Percentiles rank a stretch among this genome's conserved stretches.
Conservation (phyloP, 768 basidiomycete genomes). For the Coprinellus aureogranulatus region DNA sequence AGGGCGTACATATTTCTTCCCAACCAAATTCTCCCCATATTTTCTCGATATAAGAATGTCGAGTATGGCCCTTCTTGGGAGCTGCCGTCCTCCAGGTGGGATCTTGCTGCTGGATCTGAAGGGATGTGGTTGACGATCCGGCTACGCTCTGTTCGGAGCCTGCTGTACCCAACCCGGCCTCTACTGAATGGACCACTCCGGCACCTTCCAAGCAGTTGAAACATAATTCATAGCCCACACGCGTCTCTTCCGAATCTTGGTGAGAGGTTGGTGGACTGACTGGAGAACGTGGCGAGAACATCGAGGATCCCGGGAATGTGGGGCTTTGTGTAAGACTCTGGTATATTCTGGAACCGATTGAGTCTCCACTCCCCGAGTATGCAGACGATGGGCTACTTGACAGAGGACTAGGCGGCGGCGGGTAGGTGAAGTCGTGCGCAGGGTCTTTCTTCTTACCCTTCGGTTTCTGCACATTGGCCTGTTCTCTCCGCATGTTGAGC, state of each 20-base stretch:
- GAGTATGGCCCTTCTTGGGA: constrained; percentile 71
- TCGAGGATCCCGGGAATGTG: constrained; percentile 21
- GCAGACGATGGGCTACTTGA: too few relatives aligned
- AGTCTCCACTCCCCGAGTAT: too few relatives aligned
- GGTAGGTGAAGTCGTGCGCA: constrained; percentile 22
- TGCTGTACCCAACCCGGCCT: constrained; percentile 47
- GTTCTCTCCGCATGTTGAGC: constrained; percentile 83
- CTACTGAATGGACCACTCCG: constrained; percentile 76
- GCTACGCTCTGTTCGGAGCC: constrained; percentile 18
- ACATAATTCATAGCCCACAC: constrained; percentile 80
- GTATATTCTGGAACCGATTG: too few relatives aligned
- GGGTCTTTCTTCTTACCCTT: constrained; percentile 54
- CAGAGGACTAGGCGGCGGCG: constrained; percentile 27
- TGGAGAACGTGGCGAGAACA: constrained; percentile 20
- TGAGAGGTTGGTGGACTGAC: constrained; percentile 13
- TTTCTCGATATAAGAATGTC: constrained; percentile 86
- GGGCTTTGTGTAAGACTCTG: too few relatives aligned
- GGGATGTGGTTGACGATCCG: constrained; percentile 35
- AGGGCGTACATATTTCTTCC: constrained; percentile 82
- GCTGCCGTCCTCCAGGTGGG: constrained; percentile 64
- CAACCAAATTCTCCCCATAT: constrained; percentile 82
- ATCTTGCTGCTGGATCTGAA: constrained; percentile 22
- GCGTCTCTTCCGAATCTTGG: constrained; percentile 17
- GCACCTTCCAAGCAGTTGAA: constrained; percentile 71
- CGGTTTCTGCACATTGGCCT: constrained; percentile 36